Evolutionary conservation across 805 yeast species (phyloP).

Genomic region (Blastobotrys robertii): DNA sequence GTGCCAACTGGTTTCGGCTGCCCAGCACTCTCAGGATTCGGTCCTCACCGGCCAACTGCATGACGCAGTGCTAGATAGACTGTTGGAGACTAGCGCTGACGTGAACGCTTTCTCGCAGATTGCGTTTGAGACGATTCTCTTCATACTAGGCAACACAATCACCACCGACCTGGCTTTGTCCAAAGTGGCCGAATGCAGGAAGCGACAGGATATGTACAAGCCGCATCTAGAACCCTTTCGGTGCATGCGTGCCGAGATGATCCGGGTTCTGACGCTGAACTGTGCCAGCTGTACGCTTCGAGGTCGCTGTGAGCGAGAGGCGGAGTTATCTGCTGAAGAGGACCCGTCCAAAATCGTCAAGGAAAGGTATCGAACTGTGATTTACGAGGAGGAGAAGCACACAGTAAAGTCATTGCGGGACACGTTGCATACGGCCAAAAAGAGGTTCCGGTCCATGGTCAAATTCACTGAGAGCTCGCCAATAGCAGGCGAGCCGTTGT

Average conservation of each 20-base stretch:
- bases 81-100: constrained; percentile 3
- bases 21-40: not conserved
- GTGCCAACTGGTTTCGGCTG: constrained; percentile 1
- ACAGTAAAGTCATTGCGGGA: not conserved
- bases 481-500: too few species aligned
- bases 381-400: not conserved
- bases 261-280: constrained; percentile 3
- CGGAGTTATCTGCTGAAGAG: constrained; percentile 7
- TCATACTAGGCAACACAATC: constrained; percentile 4
- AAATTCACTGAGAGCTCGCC: too few species aligned
- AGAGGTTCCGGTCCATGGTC: not conserved
- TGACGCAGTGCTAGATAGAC: constrained; percentile 2
- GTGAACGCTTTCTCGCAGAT: constrained; percentile 6
- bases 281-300: not conserved
- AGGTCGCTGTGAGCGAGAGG: not conserved
- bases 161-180: not conserved
- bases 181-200: constrained; percentile 5
- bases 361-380: not conserved
- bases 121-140: constrained; percentile 11
- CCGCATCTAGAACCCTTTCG: constrained; percentile 6
- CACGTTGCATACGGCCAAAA: not conserved
- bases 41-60: not conserved
- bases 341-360: not conserved
- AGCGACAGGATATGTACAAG: constrained; percentile 2
- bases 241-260: constrained; percentile 8